A percentile compares a stretch with the other conserved stretches of the same genome.
phyloP scores from a whole-genome alignment of 345 rosid species.

The Acer saccharum region DNA sequence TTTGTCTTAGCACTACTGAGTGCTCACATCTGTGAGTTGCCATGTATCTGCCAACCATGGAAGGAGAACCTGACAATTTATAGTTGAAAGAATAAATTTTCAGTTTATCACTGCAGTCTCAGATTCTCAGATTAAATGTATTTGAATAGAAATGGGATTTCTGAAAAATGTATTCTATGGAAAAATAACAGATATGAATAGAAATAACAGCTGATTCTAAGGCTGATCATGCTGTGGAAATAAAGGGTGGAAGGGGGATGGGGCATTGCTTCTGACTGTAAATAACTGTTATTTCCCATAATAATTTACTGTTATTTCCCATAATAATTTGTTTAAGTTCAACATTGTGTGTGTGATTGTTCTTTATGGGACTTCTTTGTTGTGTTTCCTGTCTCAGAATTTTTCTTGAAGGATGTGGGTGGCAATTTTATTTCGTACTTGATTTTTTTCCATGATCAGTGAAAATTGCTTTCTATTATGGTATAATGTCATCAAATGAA shows the following conservation, averaged over 20 bases:
- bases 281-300: background rate
- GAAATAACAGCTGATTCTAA: background rate
- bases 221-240: too few relatives aligned
- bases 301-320: background rate
- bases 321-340: conserved; percentile 8
- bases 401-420: background rate
- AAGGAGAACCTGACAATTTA: background rate
- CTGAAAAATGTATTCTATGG: too few relatives aligned
- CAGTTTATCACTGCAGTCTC: background rate
- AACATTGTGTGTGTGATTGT: background rate
- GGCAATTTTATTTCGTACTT: background rate
- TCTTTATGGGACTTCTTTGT: background rate
- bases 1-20: background rate
- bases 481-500: background rate
- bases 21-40: background rate
- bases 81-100: background rate
- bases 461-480: background rate
- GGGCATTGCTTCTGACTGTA: background rate
- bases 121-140: background rate
- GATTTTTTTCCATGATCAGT: background rate
- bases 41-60: background rate
- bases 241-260: background rate
- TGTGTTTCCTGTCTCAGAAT: background rate
- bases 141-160: too few relatives aligned
- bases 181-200: background rate